A percentile compares a stretch with the other conserved stretches of the same genome.
Conservation (phyloP, 192 early-diverging fungal species). For the Fimicolochytrium jonesii region DNA sequence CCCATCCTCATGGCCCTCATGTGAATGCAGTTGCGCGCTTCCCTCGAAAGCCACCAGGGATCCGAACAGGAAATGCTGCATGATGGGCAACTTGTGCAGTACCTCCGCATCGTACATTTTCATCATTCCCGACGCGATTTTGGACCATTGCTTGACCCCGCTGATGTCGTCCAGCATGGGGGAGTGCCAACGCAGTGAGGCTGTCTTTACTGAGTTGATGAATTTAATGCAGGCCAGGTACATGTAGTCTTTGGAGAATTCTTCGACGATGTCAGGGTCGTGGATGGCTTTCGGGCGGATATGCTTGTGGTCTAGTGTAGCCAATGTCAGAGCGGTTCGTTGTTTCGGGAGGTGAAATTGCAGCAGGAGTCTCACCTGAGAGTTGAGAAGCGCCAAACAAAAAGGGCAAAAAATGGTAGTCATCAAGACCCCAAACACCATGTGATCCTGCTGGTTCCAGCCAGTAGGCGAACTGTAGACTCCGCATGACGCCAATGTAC, state of each 20-base stretch:
- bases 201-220: slow-evolving; percentile 72
- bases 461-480: slow-evolving; percentile 87
- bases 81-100: slow-evolving; percentile 83
- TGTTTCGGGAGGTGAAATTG: too few relatives aligned
- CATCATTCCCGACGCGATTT: slow-evolving; percentile 85
- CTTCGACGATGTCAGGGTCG: slow-evolving; percentile 78
- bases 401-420: slow-evolving; percentile 96
- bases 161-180: slow-evolving; percentile 94
- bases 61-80: slow-evolving; percentile 96
- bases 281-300: slow-evolving; percentile 93
- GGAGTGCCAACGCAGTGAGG: slow-evolving; percentile 70
- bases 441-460: slow-evolving; percentile 96
- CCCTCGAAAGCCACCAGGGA: slow-evolving; percentile 69
- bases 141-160: slow-evolving; percentile 80
- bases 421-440: slow-evolving; percentile 99
- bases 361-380: too few relatives aligned
- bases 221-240: slow-evolving; percentile 92
- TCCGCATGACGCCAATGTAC: slow-evolving; percentile 86
- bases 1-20: too few relatives aligned
- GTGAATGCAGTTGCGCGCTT: too few relatives aligned
- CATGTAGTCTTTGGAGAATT: slow-evolving; percentile 91
- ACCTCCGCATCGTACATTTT: slow-evolving; percentile 94
- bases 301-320: slow-evolving; percentile 77
- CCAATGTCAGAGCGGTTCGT: too few relatives aligned
- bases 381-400: slow-evolving; percentile 88